Evolutionary conservation across 2,329 filamentous ascomycete genomes (phyloP).

Genomic region (Calonectria pteridis): DNA sequence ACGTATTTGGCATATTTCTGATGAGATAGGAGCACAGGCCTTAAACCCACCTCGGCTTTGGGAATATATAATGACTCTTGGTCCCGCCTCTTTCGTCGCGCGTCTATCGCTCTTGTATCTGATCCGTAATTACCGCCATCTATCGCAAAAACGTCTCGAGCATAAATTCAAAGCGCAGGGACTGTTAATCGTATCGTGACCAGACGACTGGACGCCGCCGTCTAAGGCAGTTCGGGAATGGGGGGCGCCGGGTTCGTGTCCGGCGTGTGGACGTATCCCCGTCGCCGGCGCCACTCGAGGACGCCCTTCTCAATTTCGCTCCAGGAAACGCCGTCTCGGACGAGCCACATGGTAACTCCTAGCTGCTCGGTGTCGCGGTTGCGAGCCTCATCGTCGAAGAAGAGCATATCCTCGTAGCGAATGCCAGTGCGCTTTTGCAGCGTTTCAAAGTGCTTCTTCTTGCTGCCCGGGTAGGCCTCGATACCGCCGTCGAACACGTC

Average conservation of each 20-base stretch:
- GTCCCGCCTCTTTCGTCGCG: not conserved
- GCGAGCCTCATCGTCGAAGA: constrained; percentile 92
- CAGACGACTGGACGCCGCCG: no score
- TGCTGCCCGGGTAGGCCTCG: constrained; percentile 81
- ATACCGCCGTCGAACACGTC: constrained; percentile 71
- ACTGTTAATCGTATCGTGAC: not conserved
- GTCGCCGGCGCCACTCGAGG: constrained; percentile 82
- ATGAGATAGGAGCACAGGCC: not conserved
- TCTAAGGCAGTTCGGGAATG: not conserved
- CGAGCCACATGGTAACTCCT: constrained; percentile 87
- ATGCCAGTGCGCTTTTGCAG: constrained; percentile 79
- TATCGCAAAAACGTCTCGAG: constrained; percentile 2
- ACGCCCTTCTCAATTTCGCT: constrained; percentile 85
- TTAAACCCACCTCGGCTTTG: not conserved
- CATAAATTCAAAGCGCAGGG: not conserved
- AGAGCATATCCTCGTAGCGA: constrained; percentile 86
- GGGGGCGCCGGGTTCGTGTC: not conserved
- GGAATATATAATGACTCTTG: constrained; percentile 9
- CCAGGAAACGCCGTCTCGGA: constrained; percentile 82
- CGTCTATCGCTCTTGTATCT: constrained; percentile 7
- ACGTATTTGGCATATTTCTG: constrained; percentile 16
- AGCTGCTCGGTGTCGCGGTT: constrained; percentile 85
- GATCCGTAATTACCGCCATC: not conserved
- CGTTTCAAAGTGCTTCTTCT: constrained; percentile 86
- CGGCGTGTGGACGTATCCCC: constrained; percentile 56